phyloP scores from a whole-genome alignment of 495 filamentous ascomycete genomes.

The Clohesyomyces aquaticus region DNA sequence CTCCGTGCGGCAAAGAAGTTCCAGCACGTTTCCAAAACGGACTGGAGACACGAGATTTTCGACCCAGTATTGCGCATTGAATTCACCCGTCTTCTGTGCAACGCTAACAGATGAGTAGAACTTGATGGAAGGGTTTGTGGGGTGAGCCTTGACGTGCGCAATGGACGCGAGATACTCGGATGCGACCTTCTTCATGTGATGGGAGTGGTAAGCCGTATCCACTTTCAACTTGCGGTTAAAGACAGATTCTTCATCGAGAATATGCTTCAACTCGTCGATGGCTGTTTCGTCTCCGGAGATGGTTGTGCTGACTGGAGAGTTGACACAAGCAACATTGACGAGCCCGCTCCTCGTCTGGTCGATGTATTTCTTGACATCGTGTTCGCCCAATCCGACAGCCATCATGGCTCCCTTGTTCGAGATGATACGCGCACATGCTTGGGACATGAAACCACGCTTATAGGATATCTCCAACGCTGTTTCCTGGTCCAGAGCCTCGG shows the following conservation, averaged over 20 bases:
- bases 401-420: too few relatives aligned
- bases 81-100: slow-evolving; percentile 14
- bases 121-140: too few relatives aligned
- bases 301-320: slow-evolving; percentile 11
- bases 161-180: slow-evolving; percentile 33
- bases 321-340: slow-evolving; percentile 18
- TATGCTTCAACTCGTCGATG: neutral
- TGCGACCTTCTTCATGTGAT: slow-evolving; percentile 42
- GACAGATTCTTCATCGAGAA: slow-evolving; percentile 10
- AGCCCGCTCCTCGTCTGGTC: neutral
- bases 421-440: too few relatives aligned
- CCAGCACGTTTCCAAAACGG: slow-evolving; percentile 55
- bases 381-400: slow-evolving; percentile 5
- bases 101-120: slow-evolving; percentile 43
- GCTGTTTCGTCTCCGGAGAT: slow-evolving; percentile 8
- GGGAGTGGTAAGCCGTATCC: slow-evolving; percentile 47
- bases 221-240: slow-evolving; percentile 43
- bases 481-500: neutral
- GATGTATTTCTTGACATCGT: neutral
- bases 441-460: slow-evolving; percentile 47
- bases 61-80: slow-evolving; percentile 35
- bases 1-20: slow-evolving; percentile 25
- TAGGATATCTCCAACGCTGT: neutral
- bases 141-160: neutral
- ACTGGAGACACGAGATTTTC: slow-evolving; percentile 40